A percentile compares a stretch with the other conserved stretches of the same genome.
Evolutionary conservation across 192 early-diverging fungal genomes (phyloP).

Genomic region (Gamsiella multidivaricata): DNA sequence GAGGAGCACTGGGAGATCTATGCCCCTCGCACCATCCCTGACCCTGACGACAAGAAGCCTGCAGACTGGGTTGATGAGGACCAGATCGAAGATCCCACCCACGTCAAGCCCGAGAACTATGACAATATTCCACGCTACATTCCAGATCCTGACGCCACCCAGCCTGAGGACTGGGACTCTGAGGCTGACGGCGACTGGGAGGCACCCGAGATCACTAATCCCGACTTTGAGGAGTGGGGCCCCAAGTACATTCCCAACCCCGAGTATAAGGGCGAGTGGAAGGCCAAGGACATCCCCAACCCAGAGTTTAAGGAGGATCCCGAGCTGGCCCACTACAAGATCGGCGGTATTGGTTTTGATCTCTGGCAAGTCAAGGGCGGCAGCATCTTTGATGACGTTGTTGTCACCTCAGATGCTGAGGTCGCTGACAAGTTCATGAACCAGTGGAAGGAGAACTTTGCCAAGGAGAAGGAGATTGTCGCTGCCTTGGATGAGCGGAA

Average conservation of each 20-base stretch:
- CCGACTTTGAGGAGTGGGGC: conserved; percentile 87
- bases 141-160: conserved; percentile 79
- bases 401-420: conserved; percentile 84
- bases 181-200: conserved; percentile 98
- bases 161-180: conserved; percentile 91
- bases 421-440: conserved; percentile 73
- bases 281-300: conserved; percentile 87
- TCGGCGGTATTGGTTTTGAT: conserved; percentile 90
- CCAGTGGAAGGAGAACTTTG: conserved; percentile 26
- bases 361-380: conserved; percentile 96
- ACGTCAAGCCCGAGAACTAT: conserved; percentile 85
- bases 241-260: conserved; percentile 89
- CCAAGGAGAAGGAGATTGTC: conserved; percentile 22
- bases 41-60: conserved; percentile 86
- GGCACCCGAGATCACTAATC: conserved; percentile 87
- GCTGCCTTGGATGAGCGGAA: conserved; percentile 20
- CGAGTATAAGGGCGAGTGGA: conserved; percentile 95
- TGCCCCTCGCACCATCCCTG: conserved; percentile 83
- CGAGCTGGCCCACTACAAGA: conserved; percentile 85
- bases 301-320: conserved; percentile 92
- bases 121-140: conserved; percentile 80
- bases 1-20: conserved; percentile 59
- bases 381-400: conserved; percentile 94
- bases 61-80: conserved; percentile 92
- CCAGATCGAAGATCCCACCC: conserved; percentile 82